phyloP scores from a whole-genome alignment of 1,284 basidiomycete species.

The Microstroma glucosiphilum region DNA sequence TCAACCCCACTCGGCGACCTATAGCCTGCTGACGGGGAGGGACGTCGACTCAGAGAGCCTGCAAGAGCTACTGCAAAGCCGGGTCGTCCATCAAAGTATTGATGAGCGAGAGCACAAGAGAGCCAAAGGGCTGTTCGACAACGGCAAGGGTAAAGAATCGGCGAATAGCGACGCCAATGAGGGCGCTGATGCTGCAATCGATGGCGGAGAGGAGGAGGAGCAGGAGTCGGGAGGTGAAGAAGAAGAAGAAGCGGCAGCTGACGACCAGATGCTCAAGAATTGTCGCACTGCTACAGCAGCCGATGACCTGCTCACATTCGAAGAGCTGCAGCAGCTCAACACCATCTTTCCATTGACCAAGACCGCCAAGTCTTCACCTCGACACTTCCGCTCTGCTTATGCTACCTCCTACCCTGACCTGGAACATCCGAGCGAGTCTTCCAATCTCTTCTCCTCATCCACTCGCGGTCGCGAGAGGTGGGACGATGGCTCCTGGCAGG shows the following conservation, averaged over 20 bases:
- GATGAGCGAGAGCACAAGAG: slow-evolving; percentile 59
- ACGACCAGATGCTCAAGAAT: slow-evolving; percentile 67
- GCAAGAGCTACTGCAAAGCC: slow-evolving; percentile 60
- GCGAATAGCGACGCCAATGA: slow-evolving; percentile 4
- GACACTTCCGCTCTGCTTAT: slow-evolving; percentile 22
- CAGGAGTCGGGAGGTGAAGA: slow-evolving; percentile 14
- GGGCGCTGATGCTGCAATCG: slow-evolving; percentile 13
- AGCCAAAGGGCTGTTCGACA: slow-evolving; percentile 6
- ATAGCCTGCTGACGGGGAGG: slow-evolving; percentile 65
- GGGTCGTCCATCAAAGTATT: slow-evolving; percentile 74
- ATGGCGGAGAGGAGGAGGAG: slow-evolving; percentile 56
- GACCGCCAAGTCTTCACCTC: not conserved
- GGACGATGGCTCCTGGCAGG: slow-evolving; percentile 31
- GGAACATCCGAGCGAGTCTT: slow-evolving; percentile 18
- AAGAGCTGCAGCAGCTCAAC: slow-evolving; percentile 62
- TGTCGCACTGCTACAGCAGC: slow-evolving; percentile 60
- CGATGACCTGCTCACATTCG: slow-evolving; percentile 68
- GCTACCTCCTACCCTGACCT: slow-evolving; percentile 56
- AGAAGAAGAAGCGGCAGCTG: slow-evolving; percentile 12
- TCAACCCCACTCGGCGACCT: slow-evolving; percentile 73
- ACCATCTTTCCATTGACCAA: not conserved
- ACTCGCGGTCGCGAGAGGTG: slow-evolving; percentile 31
- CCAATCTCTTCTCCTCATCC: slow-evolving; percentile 32
- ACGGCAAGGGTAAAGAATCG: not conserved
- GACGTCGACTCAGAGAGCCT: slow-evolving; percentile 59